Percentiles rank a stretch among this genome's conserved stretches.
Conservation (phyloP, 768 basidiomycete genomes). For the Suillus hirtellus region DNA sequence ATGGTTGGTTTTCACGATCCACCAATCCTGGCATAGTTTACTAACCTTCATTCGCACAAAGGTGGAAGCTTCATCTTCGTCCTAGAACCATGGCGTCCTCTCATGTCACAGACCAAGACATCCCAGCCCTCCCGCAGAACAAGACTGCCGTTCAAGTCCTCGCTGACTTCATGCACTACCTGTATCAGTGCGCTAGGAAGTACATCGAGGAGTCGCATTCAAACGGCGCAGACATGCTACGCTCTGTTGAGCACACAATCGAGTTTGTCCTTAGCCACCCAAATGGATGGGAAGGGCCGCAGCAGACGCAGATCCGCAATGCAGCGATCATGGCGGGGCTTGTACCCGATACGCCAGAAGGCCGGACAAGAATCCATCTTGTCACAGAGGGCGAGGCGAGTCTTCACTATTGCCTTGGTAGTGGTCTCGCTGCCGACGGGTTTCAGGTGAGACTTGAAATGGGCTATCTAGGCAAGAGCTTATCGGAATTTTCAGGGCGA, state of each 20-base stretch:
- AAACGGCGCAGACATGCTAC: constrained; percentile 42
- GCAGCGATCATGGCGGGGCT: constrained; percentile 45
- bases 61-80: constrained; percentile 40
- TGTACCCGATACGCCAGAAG: constrained; percentile 36
- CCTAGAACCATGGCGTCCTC: constrained; percentile 25
- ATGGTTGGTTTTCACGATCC: constrained; percentile 24
- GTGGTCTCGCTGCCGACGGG: constrained; percentile 32
- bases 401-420: constrained; percentile 47
- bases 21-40: background rate
- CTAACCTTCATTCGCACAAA: constrained; percentile 16
- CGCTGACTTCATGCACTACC: constrained; percentile 49
- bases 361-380: constrained; percentile 41
- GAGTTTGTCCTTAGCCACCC: constrained; percentile 51
- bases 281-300: constrained; percentile 48
- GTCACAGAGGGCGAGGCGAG: constrained; percentile 57
- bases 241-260: constrained; percentile 39
- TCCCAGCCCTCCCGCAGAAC: constrained; percentile 44
- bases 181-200: constrained; percentile 41
- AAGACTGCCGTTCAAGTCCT: constrained; percentile 46
- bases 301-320: constrained; percentile 44
- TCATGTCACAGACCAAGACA: constrained; percentile 32
- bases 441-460: constrained; percentile 24
- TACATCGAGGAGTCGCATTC: constrained; percentile 49
- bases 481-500: constrained; percentile 34
- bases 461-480: background rate